Conservation (phyloP, 2,329 filamentous ascomycete species). For the Fusarium sororula region DNA sequence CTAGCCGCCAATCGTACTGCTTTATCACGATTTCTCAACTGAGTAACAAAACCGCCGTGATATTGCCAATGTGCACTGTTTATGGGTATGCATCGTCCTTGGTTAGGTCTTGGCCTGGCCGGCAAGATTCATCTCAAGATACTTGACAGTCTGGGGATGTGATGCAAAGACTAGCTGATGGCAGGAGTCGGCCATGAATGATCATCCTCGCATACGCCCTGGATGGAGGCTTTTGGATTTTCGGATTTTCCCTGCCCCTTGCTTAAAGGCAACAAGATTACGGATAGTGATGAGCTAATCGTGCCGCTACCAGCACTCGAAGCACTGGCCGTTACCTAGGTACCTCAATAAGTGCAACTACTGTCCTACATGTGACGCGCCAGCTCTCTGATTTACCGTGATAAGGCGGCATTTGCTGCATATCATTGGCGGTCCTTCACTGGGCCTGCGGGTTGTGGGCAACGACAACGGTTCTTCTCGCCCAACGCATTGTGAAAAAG, state of each 20-base stretch:
- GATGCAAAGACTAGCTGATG: conserved; percentile 13
- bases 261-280: neutral
- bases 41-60: conserved; percentile 14
- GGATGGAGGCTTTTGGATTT: conserved; percentile 11
- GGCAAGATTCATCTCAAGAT: neutral
- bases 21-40: conserved; percentile 1
- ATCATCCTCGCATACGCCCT: neutral
- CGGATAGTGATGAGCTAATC: conserved; percentile 3
- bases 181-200: neutral
- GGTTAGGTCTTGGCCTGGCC: neutral
- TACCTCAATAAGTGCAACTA: neutral
- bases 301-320: conserved; percentile 22
- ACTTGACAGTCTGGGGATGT: conserved; percentile 9
- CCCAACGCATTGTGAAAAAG: conserved; percentile 25
- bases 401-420: conserved; percentile 7
- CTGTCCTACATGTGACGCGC: conserved; percentile 13
- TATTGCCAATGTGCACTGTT: conserved; percentile 18
- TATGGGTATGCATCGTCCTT: neutral
- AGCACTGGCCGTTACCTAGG: conserved; percentile 2
- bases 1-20: conserved; percentile 24
- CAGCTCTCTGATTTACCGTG: conserved; percentile 16
- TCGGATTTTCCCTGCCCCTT: conserved; percentile 11
- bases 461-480: conserved; percentile 20
- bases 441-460: conserved; percentile 22
- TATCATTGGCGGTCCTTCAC: conserved; percentile 23